Percentiles rank a stretch among this genome's conserved stretches.
phyloP scores from a whole-genome alignment of 345 rosid species.

The Rubroshorea leprosula region DNA sequence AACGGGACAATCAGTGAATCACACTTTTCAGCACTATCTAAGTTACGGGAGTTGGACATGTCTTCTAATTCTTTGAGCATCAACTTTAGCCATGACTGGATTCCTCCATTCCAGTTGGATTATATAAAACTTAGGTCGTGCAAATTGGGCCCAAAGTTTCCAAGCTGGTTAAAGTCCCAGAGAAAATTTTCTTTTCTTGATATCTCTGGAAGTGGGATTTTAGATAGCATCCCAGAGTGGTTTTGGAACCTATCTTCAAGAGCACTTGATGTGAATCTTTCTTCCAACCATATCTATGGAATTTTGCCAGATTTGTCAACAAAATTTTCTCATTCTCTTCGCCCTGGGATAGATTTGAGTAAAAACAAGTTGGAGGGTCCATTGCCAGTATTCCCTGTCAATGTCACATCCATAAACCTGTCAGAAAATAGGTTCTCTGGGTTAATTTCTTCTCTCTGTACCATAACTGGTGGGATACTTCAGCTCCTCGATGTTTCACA shows the following conservation, averaged over 20 bases:
- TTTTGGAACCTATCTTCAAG: slow-evolving; percentile 11
- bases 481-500: slow-evolving; percentile 13
- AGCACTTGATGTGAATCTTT: slow-evolving; percentile 9
- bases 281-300: slow-evolving; percentile 20
- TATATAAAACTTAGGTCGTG: too few species aligned
- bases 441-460: slow-evolving; percentile 10
- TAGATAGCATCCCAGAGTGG: not conserved
- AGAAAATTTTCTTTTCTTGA: not conserved
- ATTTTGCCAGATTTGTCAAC: slow-evolving; percentile 14
- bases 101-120: not conserved
- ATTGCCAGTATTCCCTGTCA: slow-evolving; percentile 14
- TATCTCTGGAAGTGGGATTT: slow-evolving; percentile 1
- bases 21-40: slow-evolving; percentile 20
- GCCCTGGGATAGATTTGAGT: slow-evolving; percentile 25
- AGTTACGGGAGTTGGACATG: not conserved
- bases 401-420: slow-evolving; percentile 11
- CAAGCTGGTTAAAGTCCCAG: not conserved
- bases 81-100: not conserved
- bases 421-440: slow-evolving; percentile 23
- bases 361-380: slow-evolving; percentile 18
- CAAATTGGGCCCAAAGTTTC: too few species aligned
- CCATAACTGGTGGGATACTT: not conserved
- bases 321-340: not conserved
- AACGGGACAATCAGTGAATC: slow-evolving; percentile 17
- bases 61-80: not conserved